These are phyloP conservation scores for Populus pruinosa DNA, from an alignment of 345 rosid genomes.

Conservation along the genomic window DNA sequence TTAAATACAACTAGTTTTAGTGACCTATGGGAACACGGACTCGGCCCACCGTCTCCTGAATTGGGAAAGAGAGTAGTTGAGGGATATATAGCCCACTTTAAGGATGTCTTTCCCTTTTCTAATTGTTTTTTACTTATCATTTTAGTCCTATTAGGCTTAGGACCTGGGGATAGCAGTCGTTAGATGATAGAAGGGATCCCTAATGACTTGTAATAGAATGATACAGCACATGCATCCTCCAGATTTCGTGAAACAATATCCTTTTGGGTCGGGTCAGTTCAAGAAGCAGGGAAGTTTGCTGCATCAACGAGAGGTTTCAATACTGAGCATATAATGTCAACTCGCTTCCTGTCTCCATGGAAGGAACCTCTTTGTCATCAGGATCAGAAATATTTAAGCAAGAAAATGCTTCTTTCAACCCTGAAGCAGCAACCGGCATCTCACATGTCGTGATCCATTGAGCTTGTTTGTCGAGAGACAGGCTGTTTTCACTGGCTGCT, in stretches of 20 bases:
- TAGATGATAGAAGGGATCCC: too few species aligned
- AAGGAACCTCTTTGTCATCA: slow-evolving; percentile 61
- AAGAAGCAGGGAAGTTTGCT: slow-evolving; percentile 43
- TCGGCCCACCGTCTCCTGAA: not conserved
- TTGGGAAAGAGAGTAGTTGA: not conserved
- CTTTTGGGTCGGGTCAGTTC: slow-evolving; percentile 39
- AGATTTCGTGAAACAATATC: slow-evolving; percentile 66
- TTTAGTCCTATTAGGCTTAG: too few species aligned
- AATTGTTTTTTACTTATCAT: too few species aligned
- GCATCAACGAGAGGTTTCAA: slow-evolving; percentile 75
- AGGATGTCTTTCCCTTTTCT: too few species aligned
- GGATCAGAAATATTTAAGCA: slow-evolving; percentile 79
- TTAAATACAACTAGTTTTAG: not conserved
- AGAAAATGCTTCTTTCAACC: slow-evolving; percentile 72
- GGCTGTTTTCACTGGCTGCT: slow-evolving; percentile 58
- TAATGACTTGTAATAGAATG: too few species aligned
- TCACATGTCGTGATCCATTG: slow-evolving; percentile 76
- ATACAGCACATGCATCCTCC: slow-evolving; percentile 49
- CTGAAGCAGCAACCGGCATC: slow-evolving; percentile 74
- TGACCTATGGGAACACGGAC: not conserved
- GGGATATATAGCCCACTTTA: not conserved
- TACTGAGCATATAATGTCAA: slow-evolving; percentile 56
- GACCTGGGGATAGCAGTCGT: too few species aligned
- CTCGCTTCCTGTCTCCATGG: slow-evolving; percentile 67
- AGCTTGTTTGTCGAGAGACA: slow-evolving; percentile 55